phyloP scores from a whole-genome alignment of 257 asterid genomes.

The Nicotiana sylvestris region DNA sequence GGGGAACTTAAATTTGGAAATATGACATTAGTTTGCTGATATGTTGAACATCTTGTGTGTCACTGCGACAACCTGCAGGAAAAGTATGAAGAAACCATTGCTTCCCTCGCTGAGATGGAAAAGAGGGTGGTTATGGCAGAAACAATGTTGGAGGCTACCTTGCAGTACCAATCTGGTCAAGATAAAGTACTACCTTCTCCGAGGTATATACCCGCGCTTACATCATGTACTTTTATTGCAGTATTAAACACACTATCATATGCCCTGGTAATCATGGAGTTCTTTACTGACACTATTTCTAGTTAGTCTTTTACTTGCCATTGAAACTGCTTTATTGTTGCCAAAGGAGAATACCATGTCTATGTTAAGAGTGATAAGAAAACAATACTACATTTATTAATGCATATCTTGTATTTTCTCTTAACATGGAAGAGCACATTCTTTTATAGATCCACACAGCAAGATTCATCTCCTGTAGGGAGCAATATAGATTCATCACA shows the following conservation, averaged over 20 bases:
- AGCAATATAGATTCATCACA: constrained; percentile 52
- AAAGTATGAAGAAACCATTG: constrained; percentile 75
- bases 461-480: constrained; percentile 30
- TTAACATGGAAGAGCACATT: background rate
- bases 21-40: background rate
- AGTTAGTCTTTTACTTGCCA: background rate
- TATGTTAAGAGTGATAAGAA: background rate
- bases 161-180: constrained; percentile 95
- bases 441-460: constrained; percentile 59
- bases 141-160: constrained; percentile 97
- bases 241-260: background rate
- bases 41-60: background rate
- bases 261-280: background rate
- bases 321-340: background rate
- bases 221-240: background rate
- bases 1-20: background rate
- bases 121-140: constrained; percentile 94
- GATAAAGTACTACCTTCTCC: constrained; percentile 77
- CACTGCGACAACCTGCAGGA: constrained; percentile 40
- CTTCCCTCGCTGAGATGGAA: constrained; percentile 80
- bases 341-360: background rate
- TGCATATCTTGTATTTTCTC: background rate
- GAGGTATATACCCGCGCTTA: constrained; percentile 31
- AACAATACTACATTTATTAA: background rate
- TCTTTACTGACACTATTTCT: background rate